Percentiles rank a stretch among this genome's conserved stretches.
These are phyloP conservation scores for Puya raimondii DNA, from an alignment of 176 grass and related monocot genomes.

Conservation along the genomic window DNA sequence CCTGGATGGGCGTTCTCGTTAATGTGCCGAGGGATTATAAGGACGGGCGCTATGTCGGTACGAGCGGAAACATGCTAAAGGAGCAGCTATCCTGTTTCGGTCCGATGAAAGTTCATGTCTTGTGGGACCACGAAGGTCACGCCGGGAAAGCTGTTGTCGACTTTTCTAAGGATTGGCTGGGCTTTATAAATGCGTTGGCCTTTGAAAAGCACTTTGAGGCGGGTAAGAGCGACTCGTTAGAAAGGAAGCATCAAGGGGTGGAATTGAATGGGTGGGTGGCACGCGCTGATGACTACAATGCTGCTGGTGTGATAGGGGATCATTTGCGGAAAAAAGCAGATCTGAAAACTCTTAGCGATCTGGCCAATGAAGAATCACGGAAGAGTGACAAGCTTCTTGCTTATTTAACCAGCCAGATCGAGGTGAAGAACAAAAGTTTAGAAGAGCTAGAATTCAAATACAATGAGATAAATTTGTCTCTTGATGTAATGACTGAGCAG, in stretches of 20 bases:
- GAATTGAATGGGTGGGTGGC: constrained; percentile 59
- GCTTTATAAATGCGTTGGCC: constrained; percentile 38
- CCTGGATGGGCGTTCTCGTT: constrained; percentile 56
- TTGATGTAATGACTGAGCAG: constrained; percentile 37
- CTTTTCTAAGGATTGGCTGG: constrained; percentile 43
- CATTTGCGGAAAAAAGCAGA: constrained; percentile 41
- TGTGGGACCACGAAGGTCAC: constrained; percentile 24
- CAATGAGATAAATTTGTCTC: constrained; percentile 26
- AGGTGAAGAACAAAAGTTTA: constrained; percentile 28
- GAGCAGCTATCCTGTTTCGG: constrained; percentile 44
- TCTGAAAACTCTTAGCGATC: constrained; percentile 35
- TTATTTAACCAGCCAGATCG: constrained; percentile 29
- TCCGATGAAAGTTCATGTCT: constrained; percentile 28
- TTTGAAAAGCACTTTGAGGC: constrained; percentile 47
- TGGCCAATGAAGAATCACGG: constrained; percentile 24
- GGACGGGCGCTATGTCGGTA: background rate
- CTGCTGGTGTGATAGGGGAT: constrained; percentile 29
- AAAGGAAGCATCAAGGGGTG: constrained; percentile 24
- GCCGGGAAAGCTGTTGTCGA: constrained; percentile 30
- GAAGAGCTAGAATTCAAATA: constrained; percentile 20
- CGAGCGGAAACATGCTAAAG: constrained; percentile 36
- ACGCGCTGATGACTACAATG: constrained; percentile 36
- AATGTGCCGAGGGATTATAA: constrained; percentile 32
- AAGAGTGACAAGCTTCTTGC: constrained; percentile 37
- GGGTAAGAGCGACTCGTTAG: constrained; percentile 29